A percentile compares a stretch with the other conserved stretches of the same genome.
Evolutionary conservation across 805 yeast genomes (phyloP).

Genomic region (Candida sithepensis): DNA sequence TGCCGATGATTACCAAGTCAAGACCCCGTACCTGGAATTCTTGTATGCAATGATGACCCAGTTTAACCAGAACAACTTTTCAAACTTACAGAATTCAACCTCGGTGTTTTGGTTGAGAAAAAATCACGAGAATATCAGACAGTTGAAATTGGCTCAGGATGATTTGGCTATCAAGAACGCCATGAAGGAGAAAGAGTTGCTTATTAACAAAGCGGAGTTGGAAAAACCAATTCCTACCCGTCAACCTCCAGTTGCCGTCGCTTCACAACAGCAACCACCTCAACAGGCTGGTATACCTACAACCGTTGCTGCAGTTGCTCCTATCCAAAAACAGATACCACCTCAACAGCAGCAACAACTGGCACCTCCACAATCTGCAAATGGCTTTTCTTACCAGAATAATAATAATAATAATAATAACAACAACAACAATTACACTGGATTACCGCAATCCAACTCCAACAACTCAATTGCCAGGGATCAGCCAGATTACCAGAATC

Average conservation of each 20-base stretch:
- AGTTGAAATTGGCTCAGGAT: constrained; percentile 25
- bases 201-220: constrained; percentile 21
- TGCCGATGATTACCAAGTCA: constrained; percentile 84
- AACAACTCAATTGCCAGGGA: not conserved
- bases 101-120: constrained; percentile 33
- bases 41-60: constrained; percentile 76
- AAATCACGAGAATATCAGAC: constrained; percentile 27
- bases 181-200: constrained; percentile 25
- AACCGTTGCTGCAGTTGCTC: too few relatives aligned
- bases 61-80: constrained; percentile 45
- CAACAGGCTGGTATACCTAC: constrained; percentile 5
- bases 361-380: not conserved
- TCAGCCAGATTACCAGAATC: not conserved
- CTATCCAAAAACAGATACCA: constrained; percentile 6
- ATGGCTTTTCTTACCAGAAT: not conserved
- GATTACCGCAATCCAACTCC: not conserved
- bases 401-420: too few relatives aligned
- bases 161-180: constrained; percentile 24
- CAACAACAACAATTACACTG: not conserved
- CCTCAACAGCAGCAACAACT: constrained; percentile 3
- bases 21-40: constrained; percentile 88
- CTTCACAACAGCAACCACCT: constrained; percentile 3
- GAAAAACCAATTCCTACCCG: constrained; percentile 16
- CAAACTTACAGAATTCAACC: constrained; percentile 28
- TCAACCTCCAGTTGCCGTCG: constrained; percentile 1